Evolutionary conservation across 2,329 filamentous ascomycete genomes (phyloP).

Genomic region (Magnaporthiopsis rhizophila): DNA sequence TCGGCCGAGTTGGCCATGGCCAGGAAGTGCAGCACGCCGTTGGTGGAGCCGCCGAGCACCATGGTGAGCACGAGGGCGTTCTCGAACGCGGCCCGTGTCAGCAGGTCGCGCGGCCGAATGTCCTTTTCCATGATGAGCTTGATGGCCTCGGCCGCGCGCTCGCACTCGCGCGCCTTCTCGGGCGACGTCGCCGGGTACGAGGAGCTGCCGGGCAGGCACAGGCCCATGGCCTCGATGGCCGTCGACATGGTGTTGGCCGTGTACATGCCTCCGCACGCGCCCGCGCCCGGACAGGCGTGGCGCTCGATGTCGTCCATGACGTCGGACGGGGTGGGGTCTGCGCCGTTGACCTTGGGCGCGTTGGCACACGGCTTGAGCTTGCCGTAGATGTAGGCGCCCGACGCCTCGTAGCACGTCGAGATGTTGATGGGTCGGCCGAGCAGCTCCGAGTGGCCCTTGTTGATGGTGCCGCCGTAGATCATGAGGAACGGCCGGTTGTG

Average conservation of each 20-base stretch:
- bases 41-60: constrained; percentile 85
- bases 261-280: constrained; percentile 77
- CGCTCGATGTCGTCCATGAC: constrained; percentile 83
- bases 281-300: constrained; percentile 68
- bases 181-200: constrained; percentile 75
- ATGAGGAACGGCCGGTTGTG: constrained; percentile 92
- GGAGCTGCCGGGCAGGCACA: constrained; percentile 74
- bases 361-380: constrained; percentile 52
- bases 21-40: constrained; percentile 80
- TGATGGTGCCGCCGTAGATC: constrained; percentile 95
- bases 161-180: constrained; percentile 80
- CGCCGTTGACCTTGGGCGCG: constrained; percentile 63
- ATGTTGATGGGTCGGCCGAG: constrained; percentile 79
- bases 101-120: constrained; percentile 70
- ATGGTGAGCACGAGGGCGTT: constrained; percentile 88
- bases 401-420: constrained; percentile 78
- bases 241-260: constrained; percentile 93
- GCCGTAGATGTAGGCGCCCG: constrained; percentile 74
- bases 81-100: constrained; percentile 75
- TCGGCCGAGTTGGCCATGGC: constrained; percentile 84
- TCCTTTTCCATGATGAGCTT: constrained; percentile 71
- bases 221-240: constrained; percentile 81
- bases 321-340: constrained; percentile 68
- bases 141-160: constrained; percentile 72
- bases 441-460: constrained; percentile 72